Evolutionary conservation across 805 yeast species (phyloP).

Genomic region (Ogataea methanolica): DNA sequence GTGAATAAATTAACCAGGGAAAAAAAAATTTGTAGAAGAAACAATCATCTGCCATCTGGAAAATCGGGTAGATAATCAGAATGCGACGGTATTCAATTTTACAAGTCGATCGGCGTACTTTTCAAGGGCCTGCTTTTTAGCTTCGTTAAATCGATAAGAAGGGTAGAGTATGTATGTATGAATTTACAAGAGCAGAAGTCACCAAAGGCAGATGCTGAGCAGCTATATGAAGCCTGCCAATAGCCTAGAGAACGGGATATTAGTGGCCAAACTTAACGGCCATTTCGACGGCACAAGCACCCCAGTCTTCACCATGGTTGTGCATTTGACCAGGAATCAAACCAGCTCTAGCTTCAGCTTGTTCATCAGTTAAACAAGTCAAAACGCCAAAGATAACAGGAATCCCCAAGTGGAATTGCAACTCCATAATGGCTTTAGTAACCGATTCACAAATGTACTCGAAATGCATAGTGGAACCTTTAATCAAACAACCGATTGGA

Average conservation of each 20-base stretch:
- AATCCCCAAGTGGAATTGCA: constrained; percentile 61
- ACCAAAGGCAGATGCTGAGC: background rate
- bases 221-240: too few relatives aligned
- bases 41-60: too few relatives aligned
- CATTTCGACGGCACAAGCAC: constrained; percentile 98
- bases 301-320: constrained; percentile 99
- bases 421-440: constrained; percentile 76
- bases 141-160: too few relatives aligned
- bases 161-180: too few relatives aligned
- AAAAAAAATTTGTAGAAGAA: too few relatives aligned
- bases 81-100: too few relatives aligned
- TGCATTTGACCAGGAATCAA: constrained; percentile 70
- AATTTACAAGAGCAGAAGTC: background rate
- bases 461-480: constrained; percentile 97
- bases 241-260: too few relatives aligned
- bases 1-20: too few relatives aligned
- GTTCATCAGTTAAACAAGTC: constrained; percentile 91
- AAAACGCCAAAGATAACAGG: constrained; percentile 94
- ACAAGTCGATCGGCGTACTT: too few relatives aligned
- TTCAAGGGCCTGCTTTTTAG: too few relatives aligned
- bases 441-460: constrained; percentile 94
- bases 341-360: constrained; percentile 92
- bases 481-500: constrained; percentile 91
- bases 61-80: too few relatives aligned
- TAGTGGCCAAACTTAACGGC: constrained; percentile 43